Evolutionary conservation across 2,329 filamentous ascomycete genomes (phyloP), one percentile per base, ranked within the genome.

Genomic region (Phaeomoniella chlamydospora): DNA sequence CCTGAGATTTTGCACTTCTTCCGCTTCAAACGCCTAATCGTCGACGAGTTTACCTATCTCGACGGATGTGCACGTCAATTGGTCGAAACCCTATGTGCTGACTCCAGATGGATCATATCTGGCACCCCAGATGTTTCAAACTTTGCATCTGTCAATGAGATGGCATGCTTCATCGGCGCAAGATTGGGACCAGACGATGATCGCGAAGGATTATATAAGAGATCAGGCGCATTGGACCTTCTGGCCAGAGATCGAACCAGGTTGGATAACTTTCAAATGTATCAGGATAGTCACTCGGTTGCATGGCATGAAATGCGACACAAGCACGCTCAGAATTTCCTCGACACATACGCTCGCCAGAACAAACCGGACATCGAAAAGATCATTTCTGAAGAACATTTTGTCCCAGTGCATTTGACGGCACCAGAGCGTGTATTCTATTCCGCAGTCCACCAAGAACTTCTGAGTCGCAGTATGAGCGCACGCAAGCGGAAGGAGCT

Each of bases 41-140:
- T 79, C 2, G 77, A 81, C 41, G 77, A 81, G 43, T 79, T 72
- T 43, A 71, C 74, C 1, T 75, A 78, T 41, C 54, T 69, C 4
- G 57, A 60, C 31, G 47, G 56, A 12, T 50, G 62, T 34, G 54
- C 59, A 35, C 53, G 60, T 40, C 49, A 59, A 1, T 55, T 59
- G 0, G 52, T 74, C 4, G 54, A 62, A 4, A 55, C 54, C 1
- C 45, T 77, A 1, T 47, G 61, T 16, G 64, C 69, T 9, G 56
- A 62, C 30, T 71, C 67, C 29, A 65, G 64, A 37, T 80, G 75
- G 74, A 58, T 75, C 4, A 54, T 80, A 2, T 80, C 74, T 0
- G 76, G 71, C 3, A 80, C 76, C 1, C 75, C 76, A 1, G 59
- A 64, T 0, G 47, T 78, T 2, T 59, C 62, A 4, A 66, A 71